A percentile compares a stretch with the other conserved stretches of the same genome.
Evolutionary conservation across 2,329 filamentous ascomycete species (phyloP).

Genomic region (Xylaria sp.): DNA sequence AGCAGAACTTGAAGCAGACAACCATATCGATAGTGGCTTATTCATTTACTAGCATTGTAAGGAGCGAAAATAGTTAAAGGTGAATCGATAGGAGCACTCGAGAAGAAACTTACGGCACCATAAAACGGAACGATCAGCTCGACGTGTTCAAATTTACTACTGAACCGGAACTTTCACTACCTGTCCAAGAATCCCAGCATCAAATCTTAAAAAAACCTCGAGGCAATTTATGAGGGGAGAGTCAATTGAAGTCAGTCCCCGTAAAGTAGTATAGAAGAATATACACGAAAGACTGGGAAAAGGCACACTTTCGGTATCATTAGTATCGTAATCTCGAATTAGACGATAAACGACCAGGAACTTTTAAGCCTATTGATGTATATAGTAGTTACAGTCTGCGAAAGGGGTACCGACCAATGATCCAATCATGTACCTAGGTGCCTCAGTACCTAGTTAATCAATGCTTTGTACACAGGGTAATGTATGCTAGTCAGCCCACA

Average conservation of each 20-base stretch:
- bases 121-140: constrained; percentile 54
- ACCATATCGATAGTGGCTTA: neutral
- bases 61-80: constrained; percentile 62
- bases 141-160: no score
- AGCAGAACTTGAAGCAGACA: neutral
- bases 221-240: no score
- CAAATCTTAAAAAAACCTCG: no score
- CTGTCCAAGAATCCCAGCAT: no score
- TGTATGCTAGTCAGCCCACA: neutral
- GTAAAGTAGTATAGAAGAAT: no score
- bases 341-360: no score
- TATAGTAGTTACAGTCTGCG: constrained; percentile 13
- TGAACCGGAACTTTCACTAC: no score
- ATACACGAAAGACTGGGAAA: no score
- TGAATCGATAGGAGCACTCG: constrained; percentile 65
- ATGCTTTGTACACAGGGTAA: neutral
- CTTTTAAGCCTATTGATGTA: neutral
- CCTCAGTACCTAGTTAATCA: neutral
- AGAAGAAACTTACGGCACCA: constrained; percentile 57
- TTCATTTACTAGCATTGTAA: constrained; percentile 54
- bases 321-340: no score
- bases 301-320: no score
- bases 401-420: constrained; percentile 5
- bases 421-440: neutral
- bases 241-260: no score